These are phyloP conservation scores for Ammopiptanthus mongolicus DNA, from an alignment of 306 rosid species.

Conservation along the genomic window DNA sequence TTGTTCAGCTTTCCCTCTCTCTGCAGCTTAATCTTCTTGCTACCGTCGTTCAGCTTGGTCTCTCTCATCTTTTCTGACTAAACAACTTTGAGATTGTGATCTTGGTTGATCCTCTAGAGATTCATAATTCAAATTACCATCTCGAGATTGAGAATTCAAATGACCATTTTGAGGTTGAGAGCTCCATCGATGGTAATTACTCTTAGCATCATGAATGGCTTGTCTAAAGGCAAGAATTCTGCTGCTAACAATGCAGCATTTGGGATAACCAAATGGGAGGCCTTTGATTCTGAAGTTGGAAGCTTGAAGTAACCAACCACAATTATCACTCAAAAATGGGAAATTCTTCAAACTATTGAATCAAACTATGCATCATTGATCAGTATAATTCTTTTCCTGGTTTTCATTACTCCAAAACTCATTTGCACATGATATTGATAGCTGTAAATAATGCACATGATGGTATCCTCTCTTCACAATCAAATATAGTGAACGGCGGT, in stretches of 20 bases:
- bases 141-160: conserved; percentile 13
- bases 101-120: conserved; percentile 29
- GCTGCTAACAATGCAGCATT: no score
- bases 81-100: conserved; percentile 30
- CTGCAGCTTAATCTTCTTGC: not conserved
- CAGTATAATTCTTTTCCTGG: not conserved
- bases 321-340: no score
- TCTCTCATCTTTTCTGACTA: conserved; percentile 17
- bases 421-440: not conserved
- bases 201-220: conserved; percentile 38
- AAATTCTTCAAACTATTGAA: no score
- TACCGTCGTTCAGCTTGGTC: not conserved
- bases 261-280: no score
- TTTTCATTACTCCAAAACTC: not conserved
- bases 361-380: no score
- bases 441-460: not conserved
- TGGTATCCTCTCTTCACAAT: not conserved
- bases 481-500: no score
- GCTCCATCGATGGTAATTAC: conserved; percentile 15
- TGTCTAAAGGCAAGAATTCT: no score
- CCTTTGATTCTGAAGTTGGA: no score
- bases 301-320: no score
- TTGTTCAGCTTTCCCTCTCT: no score
- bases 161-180: conserved; percentile 35
- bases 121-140: conserved; percentile 26